Base-by-base conservation (phyloP, 495 filamentous ascomycete species). In the Hyaloscypha hepaticicola region DNA sequence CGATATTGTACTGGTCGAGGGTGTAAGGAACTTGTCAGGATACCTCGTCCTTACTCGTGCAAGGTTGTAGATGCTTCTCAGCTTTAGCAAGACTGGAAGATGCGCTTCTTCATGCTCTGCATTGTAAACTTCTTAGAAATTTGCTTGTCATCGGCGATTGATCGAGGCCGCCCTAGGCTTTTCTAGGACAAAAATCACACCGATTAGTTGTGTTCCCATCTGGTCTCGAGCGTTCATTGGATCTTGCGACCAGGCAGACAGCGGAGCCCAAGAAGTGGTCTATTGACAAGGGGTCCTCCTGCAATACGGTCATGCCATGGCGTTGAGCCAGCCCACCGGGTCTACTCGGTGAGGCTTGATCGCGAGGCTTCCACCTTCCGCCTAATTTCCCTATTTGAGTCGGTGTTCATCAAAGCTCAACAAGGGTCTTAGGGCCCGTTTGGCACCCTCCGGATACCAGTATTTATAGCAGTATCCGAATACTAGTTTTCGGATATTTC, bases 41-140 rank as follows among this genome's bases (percentile, higher is more conserved):
- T 52, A 52, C 50, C 5, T 52, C 26, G 11, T 24, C 26, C 50
- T 52, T 52, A 16, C 50, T 52, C 14, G 50, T 52, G 21, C 50
- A 52, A 52, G 14, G 50, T 52, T 52, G 11, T 52, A 52, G 50
- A 5, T 52, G 50, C 50, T 52, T 41, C 38, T 11, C 38, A 16
- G 14, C 38, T 41, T 41, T 16, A 41, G 38, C 38, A 41, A 41
- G 38, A 41, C 7, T 41, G 38, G 14, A 41, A 41, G 38, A 41
- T 41, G 38, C 14, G 38, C 38, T 41, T 41, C 38, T 8, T 8
- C 38, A 41, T 41, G 38, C 38, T 16, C 14, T 16, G 14, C 9
- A 41, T 41, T 16, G 38, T 16, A 41, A 41, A 11, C 14, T 41
- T 41, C 38, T 41, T 8, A 41, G 14, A 41, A 41, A 41, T 41